phyloP scores from a whole-genome alignment of 345 rosid species.

The Durio zibethinus region DNA sequence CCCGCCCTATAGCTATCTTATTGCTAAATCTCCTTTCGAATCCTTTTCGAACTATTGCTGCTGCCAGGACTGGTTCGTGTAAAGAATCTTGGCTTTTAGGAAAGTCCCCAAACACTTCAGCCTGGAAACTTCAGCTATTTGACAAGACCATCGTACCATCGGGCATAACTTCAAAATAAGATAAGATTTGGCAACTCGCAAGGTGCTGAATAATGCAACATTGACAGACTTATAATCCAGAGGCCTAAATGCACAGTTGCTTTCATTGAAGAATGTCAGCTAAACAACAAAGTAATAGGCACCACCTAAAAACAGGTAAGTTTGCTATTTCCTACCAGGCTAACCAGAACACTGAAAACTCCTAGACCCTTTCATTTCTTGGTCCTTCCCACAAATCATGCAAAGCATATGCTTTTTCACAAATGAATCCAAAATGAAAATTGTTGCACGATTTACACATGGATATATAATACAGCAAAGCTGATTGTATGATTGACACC shows the following conservation, averaged over 20 bases:
- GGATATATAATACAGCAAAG: not conserved
- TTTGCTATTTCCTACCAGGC: not conserved
- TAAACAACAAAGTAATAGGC: not conserved
- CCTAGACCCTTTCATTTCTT: not conserved
- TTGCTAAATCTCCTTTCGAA: not conserved
- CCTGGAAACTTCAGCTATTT: not conserved
- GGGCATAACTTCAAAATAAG: not conserved
- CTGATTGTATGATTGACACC: not conserved
- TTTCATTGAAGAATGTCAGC: not conserved
- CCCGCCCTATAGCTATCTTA: not conserved
- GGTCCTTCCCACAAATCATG: not conserved
- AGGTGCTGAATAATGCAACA: not conserved
- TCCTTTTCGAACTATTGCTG: not conserved
- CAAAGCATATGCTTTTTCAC: not conserved
- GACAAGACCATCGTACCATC: not conserved
- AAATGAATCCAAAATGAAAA: not conserved
- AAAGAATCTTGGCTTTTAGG: not conserved
- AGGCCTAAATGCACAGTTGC: not conserved
- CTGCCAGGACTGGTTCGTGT: not conserved
- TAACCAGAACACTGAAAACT: not conserved
- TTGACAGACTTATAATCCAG: not conserved
- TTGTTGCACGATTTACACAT: not conserved
- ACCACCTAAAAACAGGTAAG: not conserved
- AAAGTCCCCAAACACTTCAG: not conserved
- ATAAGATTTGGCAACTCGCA: not conserved